Percentiles rank a stretch among this genome's conserved stretches.
These are phyloP conservation scores for Glycine soja DNA, from an alignment of 306 rosid genomes.

Conservation along the genomic window DNA sequence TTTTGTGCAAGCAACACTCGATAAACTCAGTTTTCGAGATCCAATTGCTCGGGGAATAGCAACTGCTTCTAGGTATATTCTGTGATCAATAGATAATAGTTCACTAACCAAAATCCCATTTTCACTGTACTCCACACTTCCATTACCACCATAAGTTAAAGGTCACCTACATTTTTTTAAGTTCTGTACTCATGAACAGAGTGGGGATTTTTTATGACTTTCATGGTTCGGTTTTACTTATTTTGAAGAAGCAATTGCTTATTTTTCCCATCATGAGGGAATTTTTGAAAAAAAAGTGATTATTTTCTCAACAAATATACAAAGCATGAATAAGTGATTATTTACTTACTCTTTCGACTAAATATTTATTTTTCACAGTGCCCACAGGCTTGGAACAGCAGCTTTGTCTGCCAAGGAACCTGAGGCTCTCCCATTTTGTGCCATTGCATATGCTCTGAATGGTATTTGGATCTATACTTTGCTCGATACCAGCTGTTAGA, in stretches of 20 bases:
- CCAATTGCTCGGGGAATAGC: constrained; percentile 98
- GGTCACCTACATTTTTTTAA: background rate
- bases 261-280: background rate
- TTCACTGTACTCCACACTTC: constrained; percentile 12
- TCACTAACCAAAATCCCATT: constrained; percentile 2
- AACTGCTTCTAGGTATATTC: constrained; percentile 89
- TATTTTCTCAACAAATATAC: background rate
- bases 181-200: background rate
- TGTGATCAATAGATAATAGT: background rate
- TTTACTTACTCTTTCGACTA: constrained; percentile 30
- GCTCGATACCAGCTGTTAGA: constrained; percentile 85
- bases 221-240: background rate
- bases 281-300: background rate
- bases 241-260: background rate
- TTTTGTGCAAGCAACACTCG: constrained; percentile 87
- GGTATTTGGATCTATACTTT: constrained; percentile 91
- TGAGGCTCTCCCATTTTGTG: constrained; percentile 96
- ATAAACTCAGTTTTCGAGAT: constrained; percentile 78
- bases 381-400: constrained; percentile 96
- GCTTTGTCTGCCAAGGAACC: constrained; percentile 98
- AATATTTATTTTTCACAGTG: constrained; percentile 55
- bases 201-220: background rate
- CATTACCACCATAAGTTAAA: constrained; percentile 1
- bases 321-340: background rate
- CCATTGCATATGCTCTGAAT: constrained; percentile 90